Conservation (phyloP, 2,329 filamentous ascomycete genomes). For the Sporothrix brunneoviolacea region DNA sequence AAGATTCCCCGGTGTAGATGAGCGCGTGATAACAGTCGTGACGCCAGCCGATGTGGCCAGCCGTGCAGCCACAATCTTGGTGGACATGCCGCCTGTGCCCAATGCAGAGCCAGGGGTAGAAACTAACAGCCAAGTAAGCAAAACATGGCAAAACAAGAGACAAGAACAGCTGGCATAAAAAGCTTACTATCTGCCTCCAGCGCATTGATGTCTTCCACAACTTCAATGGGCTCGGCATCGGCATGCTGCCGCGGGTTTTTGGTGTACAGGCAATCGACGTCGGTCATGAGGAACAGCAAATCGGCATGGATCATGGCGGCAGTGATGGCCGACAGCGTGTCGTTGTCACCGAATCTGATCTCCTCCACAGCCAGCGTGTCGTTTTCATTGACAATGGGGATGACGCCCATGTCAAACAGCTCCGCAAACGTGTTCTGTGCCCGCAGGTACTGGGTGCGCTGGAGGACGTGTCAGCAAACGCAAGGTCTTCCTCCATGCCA, state of each 20-base stretch:
- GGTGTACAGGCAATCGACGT: conserved; percentile 95
- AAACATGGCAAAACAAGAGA: background rate
- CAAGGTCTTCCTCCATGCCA: background rate
- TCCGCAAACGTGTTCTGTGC: conserved; percentile 92
- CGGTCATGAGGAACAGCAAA: conserved; percentile 96
- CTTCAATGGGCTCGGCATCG: conserved; percentile 82
- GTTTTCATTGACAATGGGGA: conserved; percentile 98
- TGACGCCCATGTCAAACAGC: conserved; percentile 87
- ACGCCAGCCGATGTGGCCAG: conserved; percentile 91
- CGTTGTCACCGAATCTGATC: conserved; percentile 99
- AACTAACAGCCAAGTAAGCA: conserved; percentile 41
- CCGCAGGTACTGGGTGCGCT: conserved; percentile 90
- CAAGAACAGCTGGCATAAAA: background rate
- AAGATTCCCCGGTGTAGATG: conserved; percentile 90
- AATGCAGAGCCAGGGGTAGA: conserved; percentile 82
- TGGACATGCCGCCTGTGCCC: conserved; percentile 94
- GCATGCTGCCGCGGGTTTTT: conserved; percentile 84
- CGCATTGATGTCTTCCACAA: conserved; percentile 80
- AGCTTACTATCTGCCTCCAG: conserved; percentile 69
- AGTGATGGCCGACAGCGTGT: conserved; percentile 93
- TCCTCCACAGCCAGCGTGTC: conserved; percentile 94
- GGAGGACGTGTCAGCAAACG: conserved; percentile 15
- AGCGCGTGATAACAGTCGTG: conserved; percentile 90
- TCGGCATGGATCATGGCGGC: conserved; percentile 96
- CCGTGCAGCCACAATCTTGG: conserved; percentile 89